Conservation (phyloP, 2,329 filamentous ascomycete species). For the Zalaria obscura region DNA sequence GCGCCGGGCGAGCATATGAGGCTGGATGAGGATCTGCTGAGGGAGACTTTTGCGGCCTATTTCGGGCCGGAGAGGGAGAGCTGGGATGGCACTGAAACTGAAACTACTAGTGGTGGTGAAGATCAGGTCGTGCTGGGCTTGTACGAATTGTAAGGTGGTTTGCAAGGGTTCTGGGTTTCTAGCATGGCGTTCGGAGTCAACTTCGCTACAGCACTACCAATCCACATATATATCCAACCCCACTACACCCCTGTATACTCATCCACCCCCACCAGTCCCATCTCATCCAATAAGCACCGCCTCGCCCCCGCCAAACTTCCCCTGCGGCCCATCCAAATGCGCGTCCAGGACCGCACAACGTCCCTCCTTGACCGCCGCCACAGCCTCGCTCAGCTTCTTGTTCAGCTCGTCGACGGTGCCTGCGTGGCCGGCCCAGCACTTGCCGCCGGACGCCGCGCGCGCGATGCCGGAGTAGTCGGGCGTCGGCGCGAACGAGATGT, state of each 20-base stretch:
- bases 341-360: conserved; percentile 49
- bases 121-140: not conserved
- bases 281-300: conserved; percentile 11
- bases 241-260: no score
- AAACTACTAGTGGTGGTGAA: not conserved
- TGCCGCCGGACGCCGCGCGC: conserved; percentile 48
- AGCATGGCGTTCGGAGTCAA: not conserved
- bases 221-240: no score
- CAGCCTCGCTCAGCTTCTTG: conserved; percentile 40
- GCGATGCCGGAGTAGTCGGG: conserved; percentile 57
- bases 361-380: conserved; percentile 42
- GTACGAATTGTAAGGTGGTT: not conserved
- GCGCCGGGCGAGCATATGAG: conserved; percentile 69
- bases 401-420: conserved; percentile 41
- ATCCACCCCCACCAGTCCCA: not conserved
- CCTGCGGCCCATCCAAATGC: conserved; percentile 41
- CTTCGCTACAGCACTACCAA: no score
- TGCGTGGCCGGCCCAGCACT: conserved; percentile 46
- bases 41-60: conserved; percentile 50
- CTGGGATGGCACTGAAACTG: not conserved
- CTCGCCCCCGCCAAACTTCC: conserved; percentile 34
- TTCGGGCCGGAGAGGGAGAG: conserved; percentile 37
- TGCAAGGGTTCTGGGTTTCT: not conserved
- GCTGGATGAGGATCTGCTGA: conserved; percentile 51
- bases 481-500: conserved; percentile 51